A percentile compares a stretch with the other conserved stretches of the same genome.
Evolutionary conservation across 306 rosid genomes (phyloP).

Genomic region (Vigna mungo): DNA sequence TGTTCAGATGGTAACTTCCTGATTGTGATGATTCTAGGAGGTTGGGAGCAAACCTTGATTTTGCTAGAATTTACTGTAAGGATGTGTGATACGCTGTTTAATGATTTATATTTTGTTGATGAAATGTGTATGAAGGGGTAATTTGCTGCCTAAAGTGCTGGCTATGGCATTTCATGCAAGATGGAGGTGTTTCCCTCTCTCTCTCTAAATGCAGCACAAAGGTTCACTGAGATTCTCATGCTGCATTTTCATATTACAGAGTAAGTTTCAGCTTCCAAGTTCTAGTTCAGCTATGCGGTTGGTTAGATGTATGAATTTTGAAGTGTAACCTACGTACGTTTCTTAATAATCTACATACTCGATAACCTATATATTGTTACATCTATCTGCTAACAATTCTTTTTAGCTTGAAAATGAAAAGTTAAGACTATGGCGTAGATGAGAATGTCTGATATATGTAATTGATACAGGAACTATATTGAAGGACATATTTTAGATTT

Average conservation of each 20-base stretch:
- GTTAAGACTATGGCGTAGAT: neutral
- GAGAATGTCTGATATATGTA: conserved; percentile 15
- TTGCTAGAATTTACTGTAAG: conserved; percentile 12
- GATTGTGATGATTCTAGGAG: conserved; percentile 1
- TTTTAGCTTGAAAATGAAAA: neutral
- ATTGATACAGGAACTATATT: neutral
- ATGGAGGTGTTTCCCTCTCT: conserved; percentile 28
- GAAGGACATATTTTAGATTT: neutral
- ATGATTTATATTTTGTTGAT: conserved; percentile 19
- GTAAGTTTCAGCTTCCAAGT: conserved; percentile 29
- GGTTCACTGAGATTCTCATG: neutral
- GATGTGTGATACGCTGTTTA: neutral
- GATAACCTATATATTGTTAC: neutral
- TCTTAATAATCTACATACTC: neutral
- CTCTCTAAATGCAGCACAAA: conserved; percentile 9
- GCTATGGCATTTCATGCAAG: conserved; percentile 20
- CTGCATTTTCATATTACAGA: neutral
- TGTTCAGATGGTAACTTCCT: conserved; percentile 2
- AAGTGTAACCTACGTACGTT: neutral
- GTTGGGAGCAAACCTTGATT: neutral
- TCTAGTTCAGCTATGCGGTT: conserved; percentile 12
- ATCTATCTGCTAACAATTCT: neutral
- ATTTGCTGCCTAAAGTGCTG: conserved; percentile 15
- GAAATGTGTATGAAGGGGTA: conserved; percentile 27
- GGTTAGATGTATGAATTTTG: neutral